Percentiles rank a stretch among this genome's conserved stretches.
These are phyloP conservation scores for Aspergillus pseudoviridinutans DNA, from an alignment of 2,329 filamentous ascomycete species.

Conservation along the genomic window DNA sequence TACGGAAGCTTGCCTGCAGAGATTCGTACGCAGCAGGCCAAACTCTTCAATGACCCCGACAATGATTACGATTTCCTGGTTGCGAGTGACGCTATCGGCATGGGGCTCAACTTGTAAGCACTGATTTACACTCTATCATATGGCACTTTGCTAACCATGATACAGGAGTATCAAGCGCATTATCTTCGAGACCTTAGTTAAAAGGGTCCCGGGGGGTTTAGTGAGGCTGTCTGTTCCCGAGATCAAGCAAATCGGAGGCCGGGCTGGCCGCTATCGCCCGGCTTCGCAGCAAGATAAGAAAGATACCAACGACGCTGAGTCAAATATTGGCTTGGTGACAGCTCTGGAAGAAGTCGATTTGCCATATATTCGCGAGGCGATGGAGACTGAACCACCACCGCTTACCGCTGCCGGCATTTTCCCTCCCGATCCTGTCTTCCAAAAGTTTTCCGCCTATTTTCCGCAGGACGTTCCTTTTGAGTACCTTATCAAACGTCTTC, in stretches of 20 bases:
- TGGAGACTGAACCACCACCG: slow-evolving; percentile 60
- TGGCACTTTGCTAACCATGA: background rate
- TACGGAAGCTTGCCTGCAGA: slow-evolving; percentile 91
- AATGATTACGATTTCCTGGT: slow-evolving; percentile 95
- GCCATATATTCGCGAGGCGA: slow-evolving; percentile 56
- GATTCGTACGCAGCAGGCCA: slow-evolving; percentile 84
- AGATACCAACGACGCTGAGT: slow-evolving; percentile 15
- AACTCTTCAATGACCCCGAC: slow-evolving; percentile 88
- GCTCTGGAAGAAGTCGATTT: slow-evolving; percentile 71
- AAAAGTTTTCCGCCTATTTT: slow-evolving; percentile 77
- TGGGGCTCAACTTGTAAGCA: slow-evolving; percentile 84
- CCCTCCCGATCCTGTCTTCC: slow-evolving; percentile 66
- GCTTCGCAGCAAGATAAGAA: slow-evolving; percentile 52
- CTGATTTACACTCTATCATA: background rate
- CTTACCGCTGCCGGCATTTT: slow-evolving; percentile 69
- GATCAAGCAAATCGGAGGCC: slow-evolving; percentile 90
- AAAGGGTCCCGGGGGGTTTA: slow-evolving; percentile 61
- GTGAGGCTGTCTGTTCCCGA: slow-evolving; percentile 66
- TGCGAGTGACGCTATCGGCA: slow-evolving; percentile 92
- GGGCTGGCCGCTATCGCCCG: slow-evolving; percentile 80
- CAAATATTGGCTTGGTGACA: slow-evolving; percentile 68
- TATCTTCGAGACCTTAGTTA: slow-evolving; percentile 74
- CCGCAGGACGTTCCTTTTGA: slow-evolving; percentile 75
- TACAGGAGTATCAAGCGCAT: slow-evolving; percentile 73
- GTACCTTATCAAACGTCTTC: slow-evolving; percentile 73